Base-by-base conservation (phyloP, 1,284 basidiomycete species). In the Amylostereum areolatum region DNA sequence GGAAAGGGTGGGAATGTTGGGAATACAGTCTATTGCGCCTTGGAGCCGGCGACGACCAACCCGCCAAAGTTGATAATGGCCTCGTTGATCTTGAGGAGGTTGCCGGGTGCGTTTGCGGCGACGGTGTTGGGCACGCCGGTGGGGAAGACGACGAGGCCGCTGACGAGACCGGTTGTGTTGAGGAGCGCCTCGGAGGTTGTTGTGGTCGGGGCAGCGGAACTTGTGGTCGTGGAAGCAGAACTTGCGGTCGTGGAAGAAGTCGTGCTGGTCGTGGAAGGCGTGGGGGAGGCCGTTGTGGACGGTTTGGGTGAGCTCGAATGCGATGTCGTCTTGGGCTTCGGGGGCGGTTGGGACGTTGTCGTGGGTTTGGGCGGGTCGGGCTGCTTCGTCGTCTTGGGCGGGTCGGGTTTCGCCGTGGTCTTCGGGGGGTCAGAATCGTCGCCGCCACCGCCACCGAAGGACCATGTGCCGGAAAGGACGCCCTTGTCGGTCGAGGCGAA, bases 401-500 rank as follows among this genome's bases (percentile, higher is more conserved):
- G 33, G 5, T 6, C 6, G 6, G 41, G 41, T 43, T 12, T 29
- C 41, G 5, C 25, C 6, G 8, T 28, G 25, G 28, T 28, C 27
- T 24, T 25, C 18, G 37, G n/a, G 24, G 8, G 25, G 28, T 28
- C 41, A 10, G 41, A 43, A 33, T 27, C 33, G 5, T 8, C 39
- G 18, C 42, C 50, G 34, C 33, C 33, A 37, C 45, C 48, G 32
- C 41, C 30, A 27, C 30, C 28, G 25, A 70, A 79, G 57, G 57
- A 68, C 85, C 84, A 89, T 27, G 61, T 59, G 49, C 81, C 82
- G 51, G 70, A 71, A 47, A 89, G 56, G 24, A 80, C 70, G 49
- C 87, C 88, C 0, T 46, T 59, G 43, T 58, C 56, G 52, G 69
- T 61, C 31, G 60, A 18, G 0, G 74, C 74, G 53, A 88, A 85